Conservation (phyloP, 2,329 filamentous ascomycete genomes). For the Sordariomycetes sp. region DNA sequence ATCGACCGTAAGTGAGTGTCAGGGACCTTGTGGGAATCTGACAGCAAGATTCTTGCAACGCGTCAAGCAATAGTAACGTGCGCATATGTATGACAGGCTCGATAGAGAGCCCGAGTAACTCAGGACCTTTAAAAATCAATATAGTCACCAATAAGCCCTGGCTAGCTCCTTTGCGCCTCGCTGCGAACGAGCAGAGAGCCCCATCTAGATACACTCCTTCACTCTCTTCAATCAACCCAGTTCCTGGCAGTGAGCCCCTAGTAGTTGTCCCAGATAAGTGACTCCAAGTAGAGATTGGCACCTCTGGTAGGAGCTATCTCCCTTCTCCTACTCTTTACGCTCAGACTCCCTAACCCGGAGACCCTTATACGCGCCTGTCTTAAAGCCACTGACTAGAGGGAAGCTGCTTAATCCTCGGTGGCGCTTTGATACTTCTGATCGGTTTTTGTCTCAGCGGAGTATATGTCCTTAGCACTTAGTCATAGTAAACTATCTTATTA, state of each 20-base stretch:
- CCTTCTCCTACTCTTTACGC: constrained; percentile 48
- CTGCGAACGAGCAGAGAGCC: too few relatives aligned
- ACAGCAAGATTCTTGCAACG: too few relatives aligned
- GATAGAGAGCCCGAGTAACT: too few relatives aligned
- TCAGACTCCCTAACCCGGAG: constrained; percentile 58
- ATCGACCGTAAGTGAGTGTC: constrained; percentile 39
- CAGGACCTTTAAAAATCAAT: too few relatives aligned
- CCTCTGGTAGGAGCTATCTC: constrained; percentile 41
- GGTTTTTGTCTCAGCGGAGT: constrained; percentile 63
- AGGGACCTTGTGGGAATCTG: too few relatives aligned
- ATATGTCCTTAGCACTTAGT: constrained; percentile 51
- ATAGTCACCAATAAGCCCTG: too few relatives aligned
- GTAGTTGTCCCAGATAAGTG: constrained; percentile 2
- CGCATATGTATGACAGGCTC: too few relatives aligned
- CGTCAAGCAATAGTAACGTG: too few relatives aligned
- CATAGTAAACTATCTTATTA: constrained; percentile 52
- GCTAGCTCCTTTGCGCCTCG: too few relatives aligned
- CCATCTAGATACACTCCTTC: too few relatives aligned
- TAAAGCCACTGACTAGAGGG: constrained; percentile 53
- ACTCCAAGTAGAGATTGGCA: constrained; percentile 13
- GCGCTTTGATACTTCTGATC: constrained; percentile 59
- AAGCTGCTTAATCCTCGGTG: constrained; percentile 51
- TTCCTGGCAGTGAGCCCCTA: too few relatives aligned
- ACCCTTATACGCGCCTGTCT: constrained; percentile 54
- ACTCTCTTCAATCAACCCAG: too few relatives aligned